Percentiles rank a stretch among this genome's conserved stretches.
These are phyloP conservation scores for Quercus robur DNA, from an alignment of 306 rosid genomes.

Conservation along the genomic window DNA sequence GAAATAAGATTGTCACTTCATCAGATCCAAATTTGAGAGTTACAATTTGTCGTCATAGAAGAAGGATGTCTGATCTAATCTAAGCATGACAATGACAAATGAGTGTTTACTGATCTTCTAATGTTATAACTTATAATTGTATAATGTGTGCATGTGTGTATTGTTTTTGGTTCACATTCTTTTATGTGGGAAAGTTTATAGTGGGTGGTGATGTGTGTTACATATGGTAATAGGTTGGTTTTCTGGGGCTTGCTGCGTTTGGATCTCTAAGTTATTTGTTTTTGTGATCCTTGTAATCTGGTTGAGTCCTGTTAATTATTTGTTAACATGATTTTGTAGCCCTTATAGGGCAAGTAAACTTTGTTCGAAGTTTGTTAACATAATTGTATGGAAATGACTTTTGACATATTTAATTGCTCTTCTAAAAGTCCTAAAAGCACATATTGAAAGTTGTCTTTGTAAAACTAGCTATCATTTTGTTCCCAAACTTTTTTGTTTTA, in stretches of 20 bases:
- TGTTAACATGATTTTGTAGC: conserved; percentile 25
- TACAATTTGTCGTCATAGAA: conserved; percentile 54
- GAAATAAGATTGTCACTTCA: conserved; percentile 47
- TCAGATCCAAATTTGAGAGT: conserved; percentile 63
- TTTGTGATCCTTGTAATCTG: conserved; percentile 9
- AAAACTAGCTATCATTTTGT: not conserved
- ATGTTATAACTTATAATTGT: not conserved
- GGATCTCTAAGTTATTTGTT: conserved; percentile 29
- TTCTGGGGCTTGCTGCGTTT: conserved; percentile 19
- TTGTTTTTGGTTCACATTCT: conserved; percentile 1
- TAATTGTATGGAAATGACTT: not conserved
- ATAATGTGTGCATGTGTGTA: conserved; percentile 14
- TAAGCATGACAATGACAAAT: conserved; percentile 10
- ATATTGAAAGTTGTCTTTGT: not conserved
- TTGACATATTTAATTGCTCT: not conserved
- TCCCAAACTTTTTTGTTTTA: not conserved
- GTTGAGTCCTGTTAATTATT: conserved; percentile 17
- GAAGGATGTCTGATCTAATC: conserved; percentile 81
- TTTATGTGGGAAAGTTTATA: conserved; percentile 13
- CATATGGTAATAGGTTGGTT: conserved; percentile 17
- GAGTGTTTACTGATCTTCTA: conserved; percentile 18
- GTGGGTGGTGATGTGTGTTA: conserved; percentile 2
- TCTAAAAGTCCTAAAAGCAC: not conserved
- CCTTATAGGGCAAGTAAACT: conserved; percentile 5
- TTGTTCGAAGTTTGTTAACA: not conserved